A percentile compares a stretch with the other conserved stretches of the same genome.
Evolutionary conservation across 2,329 filamentous ascomycete genomes (phyloP).

Genomic region (Fusarium sp.): DNA sequence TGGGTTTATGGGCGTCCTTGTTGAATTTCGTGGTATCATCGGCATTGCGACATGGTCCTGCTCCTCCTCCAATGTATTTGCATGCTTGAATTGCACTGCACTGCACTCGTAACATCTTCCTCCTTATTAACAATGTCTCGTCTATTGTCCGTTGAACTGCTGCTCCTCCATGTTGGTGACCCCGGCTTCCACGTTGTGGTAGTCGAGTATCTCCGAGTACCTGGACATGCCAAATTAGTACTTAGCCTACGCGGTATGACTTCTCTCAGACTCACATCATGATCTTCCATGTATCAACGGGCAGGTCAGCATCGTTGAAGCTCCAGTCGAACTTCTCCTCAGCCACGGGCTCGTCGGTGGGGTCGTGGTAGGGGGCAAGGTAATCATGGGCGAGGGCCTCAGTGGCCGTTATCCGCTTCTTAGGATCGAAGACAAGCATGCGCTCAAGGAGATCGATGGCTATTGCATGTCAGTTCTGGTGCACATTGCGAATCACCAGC

Average conservation of each 20-base stretch:
- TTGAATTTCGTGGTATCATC: conserved; percentile 53
- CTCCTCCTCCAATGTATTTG: conserved; percentile 33
- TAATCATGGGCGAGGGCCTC: conserved; percentile 93
- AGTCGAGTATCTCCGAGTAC: conserved; percentile 99
- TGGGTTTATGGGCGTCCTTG: conserved; percentile 33
- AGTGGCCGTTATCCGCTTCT: conserved; percentile 89
- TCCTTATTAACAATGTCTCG: conserved; percentile 49
- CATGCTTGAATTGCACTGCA: conserved; percentile 6
- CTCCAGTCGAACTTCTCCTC: conserved; percentile 99
- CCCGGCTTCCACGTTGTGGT: conserved; percentile 86
- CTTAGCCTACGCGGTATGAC: background rate
- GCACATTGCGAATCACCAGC: background rate
- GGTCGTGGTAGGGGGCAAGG: conserved; percentile 95
- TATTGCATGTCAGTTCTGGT: conserved; percentile 48
- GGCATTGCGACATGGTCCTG: conserved; percentile 39
- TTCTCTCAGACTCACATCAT: conserved; percentile 82
- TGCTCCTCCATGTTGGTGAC: conserved; percentile 53
- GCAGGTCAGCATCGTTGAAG: conserved; percentile 97
- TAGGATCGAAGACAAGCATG: conserved; percentile 99
- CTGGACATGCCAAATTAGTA: conserved; percentile 57
- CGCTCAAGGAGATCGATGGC: conserved; percentile 93
- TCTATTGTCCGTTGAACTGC: conserved; percentile 51
- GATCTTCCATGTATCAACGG: conserved; percentile 99
- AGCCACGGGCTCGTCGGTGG: conserved; percentile 93
- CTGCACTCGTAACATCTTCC: conserved; percentile 32